Evolutionary conservation across 176 grass and related monocot species (phyloP).

Genomic region (Secale cereale): DNA sequence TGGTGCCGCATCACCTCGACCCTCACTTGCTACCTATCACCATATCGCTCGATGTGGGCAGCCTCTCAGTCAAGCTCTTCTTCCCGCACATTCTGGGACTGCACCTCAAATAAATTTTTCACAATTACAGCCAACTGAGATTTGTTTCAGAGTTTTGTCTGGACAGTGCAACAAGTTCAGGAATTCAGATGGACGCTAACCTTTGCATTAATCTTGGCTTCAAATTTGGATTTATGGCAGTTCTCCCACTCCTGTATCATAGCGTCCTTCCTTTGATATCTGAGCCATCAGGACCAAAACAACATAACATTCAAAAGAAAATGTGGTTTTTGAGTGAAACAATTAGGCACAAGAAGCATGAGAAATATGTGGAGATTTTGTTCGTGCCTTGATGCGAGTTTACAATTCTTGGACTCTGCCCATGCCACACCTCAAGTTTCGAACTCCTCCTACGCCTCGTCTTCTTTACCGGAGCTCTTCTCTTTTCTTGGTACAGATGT

Average conservation of each 20-base stretch:
- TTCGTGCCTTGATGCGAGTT: conserved; percentile 50
- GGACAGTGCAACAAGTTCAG: background rate
- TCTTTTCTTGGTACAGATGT: conserved; percentile 13
- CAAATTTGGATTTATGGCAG: too few species aligned
- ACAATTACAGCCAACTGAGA: background rate
- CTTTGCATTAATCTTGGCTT: conserved; percentile 58
- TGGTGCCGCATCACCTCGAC: too few species aligned
- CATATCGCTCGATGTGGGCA: conserved; percentile 29
- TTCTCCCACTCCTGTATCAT: conserved; percentile 1
- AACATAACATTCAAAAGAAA: background rate
- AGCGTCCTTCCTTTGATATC: conserved; percentile 59
- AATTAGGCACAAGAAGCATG: background rate
- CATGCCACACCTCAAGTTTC: conserved; percentile 56
- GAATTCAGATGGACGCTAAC: conserved; percentile 11
- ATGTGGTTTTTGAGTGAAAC: background rate
- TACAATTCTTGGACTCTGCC: conserved; percentile 72
- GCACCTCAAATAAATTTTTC: conserved; percentile 33
- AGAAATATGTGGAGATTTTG: too few species aligned
- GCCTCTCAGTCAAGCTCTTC: conserved; percentile 41
- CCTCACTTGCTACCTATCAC: conserved; percentile 56
- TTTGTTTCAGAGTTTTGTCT: background rate
- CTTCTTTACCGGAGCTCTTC: background rate
- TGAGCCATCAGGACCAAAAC: conserved; percentile 16
- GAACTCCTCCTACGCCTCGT: conserved; percentile 24
- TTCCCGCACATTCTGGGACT: conserved; percentile 67